Evolutionary conservation across 2,329 filamentous ascomycete species (phyloP), one percentile per base, ranked within the genome.

Genomic region (Sarocladium oryzae): DNA sequence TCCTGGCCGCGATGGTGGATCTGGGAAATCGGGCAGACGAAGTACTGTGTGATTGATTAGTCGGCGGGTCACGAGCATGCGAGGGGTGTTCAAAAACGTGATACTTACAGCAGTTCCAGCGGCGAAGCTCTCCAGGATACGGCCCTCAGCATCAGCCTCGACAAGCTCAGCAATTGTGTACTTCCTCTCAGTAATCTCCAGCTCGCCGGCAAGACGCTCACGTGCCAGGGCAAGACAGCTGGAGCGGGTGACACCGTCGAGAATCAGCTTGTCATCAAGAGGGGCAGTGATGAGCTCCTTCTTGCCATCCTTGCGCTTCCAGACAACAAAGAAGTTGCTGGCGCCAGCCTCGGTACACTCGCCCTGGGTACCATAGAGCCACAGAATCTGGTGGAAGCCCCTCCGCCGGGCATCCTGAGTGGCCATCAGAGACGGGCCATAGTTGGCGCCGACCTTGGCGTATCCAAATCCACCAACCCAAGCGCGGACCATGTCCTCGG

Each of bases 401-500:
- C 79, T 71, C 10, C 72, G 73, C 52, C 83, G 74, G 2, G 91
- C 91, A 66, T 91, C 86, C 16, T 78, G 77, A 46, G 90, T 90
- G 3, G 89, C 88, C 51, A 89, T 76, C 51, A 96, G 76, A 18
- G 81, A 85, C 16, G 91, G 91, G 0, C 91, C 91, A 67, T 96
- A 96, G 75, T 96, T 96, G 55, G 91, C 91, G 51, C 91, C 91
- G 30, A 96, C 81, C 71, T 96, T 96, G 54, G 90, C 89, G 63
- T 86, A 91, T 1, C 91, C 91, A 66, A 95, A 95, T 9, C 92
- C 91, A 55, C 91, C 91, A 18, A 89, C 89, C 91, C 91, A 96
- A 11, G 91, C 90, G 57, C 91, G 85, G 53, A 95, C 84, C 74
- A 85, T 88, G 66, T 95, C 88, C 57, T 91, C 83, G 51, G 82